phyloP scores from a whole-genome alignment of 345 rosid genomes.

The Eucalyptus curtisii region DNA sequence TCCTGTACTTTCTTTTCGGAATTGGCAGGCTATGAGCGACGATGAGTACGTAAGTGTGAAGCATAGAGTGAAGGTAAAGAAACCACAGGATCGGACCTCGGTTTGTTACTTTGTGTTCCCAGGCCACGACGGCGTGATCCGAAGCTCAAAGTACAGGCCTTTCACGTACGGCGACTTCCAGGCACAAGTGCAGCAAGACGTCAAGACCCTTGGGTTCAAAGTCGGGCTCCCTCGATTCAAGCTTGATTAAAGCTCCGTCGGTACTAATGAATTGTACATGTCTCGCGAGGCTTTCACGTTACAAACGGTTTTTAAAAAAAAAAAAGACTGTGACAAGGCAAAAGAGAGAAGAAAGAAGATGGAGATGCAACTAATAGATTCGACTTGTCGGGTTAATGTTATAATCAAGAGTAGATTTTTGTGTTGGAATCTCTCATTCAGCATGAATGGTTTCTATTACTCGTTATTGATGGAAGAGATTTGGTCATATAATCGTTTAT shows the following conservation, averaged over 20 bases:
- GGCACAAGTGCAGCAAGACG: constrained; percentile 57
- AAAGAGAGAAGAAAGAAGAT: background rate
- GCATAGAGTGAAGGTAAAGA: constrained; percentile 48
- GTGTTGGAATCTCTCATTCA: background rate
- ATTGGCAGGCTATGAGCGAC: constrained; percentile 54
- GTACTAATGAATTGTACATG: background rate
- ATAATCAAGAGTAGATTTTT: background rate
- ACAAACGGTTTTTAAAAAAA: background rate
- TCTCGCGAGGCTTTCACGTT: background rate
- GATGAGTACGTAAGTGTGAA: constrained; percentile 49
- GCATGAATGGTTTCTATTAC: background rate
- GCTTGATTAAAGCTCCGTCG: background rate
- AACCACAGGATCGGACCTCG: constrained; percentile 41
- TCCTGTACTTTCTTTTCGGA: background rate
- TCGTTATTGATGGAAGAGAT: background rate
- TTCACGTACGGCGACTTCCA: constrained; percentile 62
- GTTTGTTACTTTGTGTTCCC: constrained; percentile 83
- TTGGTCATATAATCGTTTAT: background rate
- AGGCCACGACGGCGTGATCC: constrained; percentile 29
- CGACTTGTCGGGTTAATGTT: background rate
- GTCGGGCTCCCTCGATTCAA: constrained; percentile 67
- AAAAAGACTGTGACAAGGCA: fast-evolving
- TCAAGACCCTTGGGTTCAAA: constrained; percentile 42
- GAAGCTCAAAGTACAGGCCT: constrained; percentile 53
- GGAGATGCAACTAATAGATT: background rate